phyloP scores from a whole-genome alignment of 2,329 filamentous ascomycete genomes.

The Fusarium acutatum region DNA sequence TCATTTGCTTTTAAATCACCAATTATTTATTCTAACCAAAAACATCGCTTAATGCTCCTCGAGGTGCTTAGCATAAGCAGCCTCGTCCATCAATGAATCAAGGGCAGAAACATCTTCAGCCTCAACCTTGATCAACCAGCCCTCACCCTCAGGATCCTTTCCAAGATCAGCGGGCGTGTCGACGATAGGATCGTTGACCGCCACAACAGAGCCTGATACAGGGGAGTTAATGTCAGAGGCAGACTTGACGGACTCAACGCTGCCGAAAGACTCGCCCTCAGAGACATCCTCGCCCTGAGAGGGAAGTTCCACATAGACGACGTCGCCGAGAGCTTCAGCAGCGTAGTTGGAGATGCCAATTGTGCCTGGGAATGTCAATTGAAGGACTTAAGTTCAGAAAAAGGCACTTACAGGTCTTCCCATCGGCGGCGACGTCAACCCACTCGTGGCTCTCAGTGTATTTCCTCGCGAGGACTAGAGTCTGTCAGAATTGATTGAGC shows the following conservation, averaged over 20 bases:
- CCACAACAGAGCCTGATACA: constrained; percentile 74
- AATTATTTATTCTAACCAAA: constrained; percentile 11
- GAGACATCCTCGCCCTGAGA: constrained; percentile 68
- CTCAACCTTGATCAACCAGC: constrained; percentile 85
- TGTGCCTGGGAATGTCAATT: constrained; percentile 58
- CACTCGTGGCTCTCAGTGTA: constrained; percentile 95
- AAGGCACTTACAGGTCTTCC: constrained; percentile 56
- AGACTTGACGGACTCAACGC: constrained; percentile 92
- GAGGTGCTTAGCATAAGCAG: constrained; percentile 63
- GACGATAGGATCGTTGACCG: constrained; percentile 64
- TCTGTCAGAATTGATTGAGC: neutral
- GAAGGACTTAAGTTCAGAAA: no score
- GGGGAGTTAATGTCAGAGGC: constrained; percentile 90
- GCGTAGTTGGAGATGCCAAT: constrained; percentile 86
- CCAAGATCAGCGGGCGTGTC: constrained; percentile 60
- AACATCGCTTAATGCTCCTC: constrained; percentile 22
- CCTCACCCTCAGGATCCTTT: constrained; percentile 77
- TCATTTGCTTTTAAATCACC: constrained; percentile 26
- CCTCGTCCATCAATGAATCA: constrained; percentile 75
- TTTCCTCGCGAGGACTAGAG: constrained; percentile 36
- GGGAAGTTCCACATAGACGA: constrained; percentile 91
- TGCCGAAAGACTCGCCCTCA: constrained; percentile 81
- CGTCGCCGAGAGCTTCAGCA: constrained; percentile 84
- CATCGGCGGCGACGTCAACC: constrained; percentile 77
- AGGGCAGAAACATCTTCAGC: constrained; percentile 64